Evolutionary conservation across 1,139 yeast genomes (phyloP).

Genomic region (Hyphopichia pseudoburtonii): DNA sequence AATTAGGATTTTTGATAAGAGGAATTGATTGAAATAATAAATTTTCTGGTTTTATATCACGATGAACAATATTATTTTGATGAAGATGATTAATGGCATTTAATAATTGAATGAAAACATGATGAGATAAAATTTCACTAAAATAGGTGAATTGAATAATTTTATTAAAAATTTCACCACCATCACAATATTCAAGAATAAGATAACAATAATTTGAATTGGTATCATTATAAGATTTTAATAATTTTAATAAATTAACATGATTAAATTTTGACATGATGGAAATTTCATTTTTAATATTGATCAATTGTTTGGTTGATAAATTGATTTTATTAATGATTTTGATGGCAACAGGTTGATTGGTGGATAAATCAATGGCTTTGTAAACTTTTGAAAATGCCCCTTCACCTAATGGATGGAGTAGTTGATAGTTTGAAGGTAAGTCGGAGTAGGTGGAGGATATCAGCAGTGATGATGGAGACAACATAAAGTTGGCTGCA

Average conservation of each 20-base stretch:
- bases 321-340: constrained; percentile 70
- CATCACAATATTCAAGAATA: constrained; percentile 80
- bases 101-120: constrained; percentile 82
- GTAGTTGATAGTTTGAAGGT: constrained; percentile 23
- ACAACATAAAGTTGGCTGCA: neutral
- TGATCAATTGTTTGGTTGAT: constrained; percentile 47
- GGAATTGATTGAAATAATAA: constrained; percentile 59
- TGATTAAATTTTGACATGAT: constrained; percentile 77
- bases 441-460: constrained; percentile 8
- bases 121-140: constrained; percentile 80
- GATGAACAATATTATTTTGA: constrained; percentile 83
- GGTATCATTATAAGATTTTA: constrained; percentile 64
- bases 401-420: constrained; percentile 65
- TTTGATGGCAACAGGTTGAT: constrained; percentile 73
- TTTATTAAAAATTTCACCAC: constrained; percentile 94
- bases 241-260: constrained; percentile 68
- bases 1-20: constrained; percentile 43
- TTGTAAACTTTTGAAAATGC: constrained; percentile 87
- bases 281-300: constrained; percentile 80
- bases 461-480: neutral
- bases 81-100: constrained; percentile 81
- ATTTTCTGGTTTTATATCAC: constrained; percentile 96
- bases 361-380: constrained; percentile 53
- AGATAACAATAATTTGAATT: constrained; percentile 66
- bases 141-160: constrained; percentile 90